These are phyloP conservation scores for Somion occarium DNA, from an alignment of 1,284 basidiomycete species.

Conservation along the genomic window DNA sequence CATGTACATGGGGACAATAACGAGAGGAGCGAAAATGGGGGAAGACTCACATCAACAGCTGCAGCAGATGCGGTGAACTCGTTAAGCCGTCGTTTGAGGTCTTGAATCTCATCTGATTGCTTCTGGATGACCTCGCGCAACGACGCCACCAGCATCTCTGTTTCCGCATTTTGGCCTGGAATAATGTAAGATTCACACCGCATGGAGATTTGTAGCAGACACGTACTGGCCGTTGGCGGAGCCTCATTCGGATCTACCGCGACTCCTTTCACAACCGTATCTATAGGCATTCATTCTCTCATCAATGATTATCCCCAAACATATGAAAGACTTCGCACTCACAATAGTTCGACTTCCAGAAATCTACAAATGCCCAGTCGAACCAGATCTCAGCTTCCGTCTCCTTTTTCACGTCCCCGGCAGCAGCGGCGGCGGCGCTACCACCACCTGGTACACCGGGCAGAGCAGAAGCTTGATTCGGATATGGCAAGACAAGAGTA, in stretches of 20 bases:
- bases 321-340: too few species aligned
- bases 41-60: conserved; percentile 10
- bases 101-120: conserved; percentile 75
- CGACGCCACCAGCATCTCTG: conserved; percentile 74
- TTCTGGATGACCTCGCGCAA: conserved; percentile 76
- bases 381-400: conserved; percentile 93
- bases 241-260: conserved; percentile 59
- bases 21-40: not conserved
- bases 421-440: conserved; percentile 20
- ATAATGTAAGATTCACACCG: too few species aligned
- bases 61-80: conserved; percentile 23
- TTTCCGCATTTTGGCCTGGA: conserved; percentile 76
- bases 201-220: not conserved
- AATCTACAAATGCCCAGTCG: conserved; percentile 98
- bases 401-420: conserved; percentile 29
- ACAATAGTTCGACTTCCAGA: conserved; percentile 98
- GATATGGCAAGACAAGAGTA: conserved; percentile 49
- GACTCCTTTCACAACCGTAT: conserved; percentile 66
- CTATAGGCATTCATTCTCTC: conserved; percentile 33
- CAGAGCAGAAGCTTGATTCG: conserved; percentile 21
- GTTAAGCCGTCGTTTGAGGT: conserved; percentile 51
- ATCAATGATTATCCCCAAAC: conserved; percentile 1
- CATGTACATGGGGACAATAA: not conserved
- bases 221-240: conserved; percentile 52
- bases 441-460: conserved; percentile 15